Percentiles rank a stretch among this genome's conserved stretches.
Conservation (phyloP, 106 monocot genomes). For the Platanthera guangdongensis region DNA sequence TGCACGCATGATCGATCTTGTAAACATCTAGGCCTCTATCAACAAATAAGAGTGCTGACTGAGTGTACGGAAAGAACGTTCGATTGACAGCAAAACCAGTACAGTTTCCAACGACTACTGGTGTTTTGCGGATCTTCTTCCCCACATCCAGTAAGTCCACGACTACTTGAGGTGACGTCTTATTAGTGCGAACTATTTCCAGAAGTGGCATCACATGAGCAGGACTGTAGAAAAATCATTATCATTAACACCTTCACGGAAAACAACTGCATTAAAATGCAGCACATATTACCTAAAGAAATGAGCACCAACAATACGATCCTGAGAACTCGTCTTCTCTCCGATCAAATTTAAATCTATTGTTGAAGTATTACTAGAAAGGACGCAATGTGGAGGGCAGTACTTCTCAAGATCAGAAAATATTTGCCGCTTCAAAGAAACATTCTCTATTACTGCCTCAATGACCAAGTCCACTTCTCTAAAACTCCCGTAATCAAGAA, state of each 20-base stretch:
- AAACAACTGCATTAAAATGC: constrained; percentile 19
- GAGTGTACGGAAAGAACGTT: constrained; percentile 98
- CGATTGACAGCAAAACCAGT: constrained; percentile 98
- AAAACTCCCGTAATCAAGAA: constrained; percentile 26
- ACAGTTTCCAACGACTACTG: constrained; percentile 89
- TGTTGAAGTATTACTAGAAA: constrained; percentile 29
- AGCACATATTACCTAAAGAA: constrained; percentile 38
- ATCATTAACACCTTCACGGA: constrained; percentile 2
- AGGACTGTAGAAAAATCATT: constrained; percentile 42
- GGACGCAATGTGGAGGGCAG: constrained; percentile 25
- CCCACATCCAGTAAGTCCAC: constrained; percentile 87
- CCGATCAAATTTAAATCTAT: constrained; percentile 33
- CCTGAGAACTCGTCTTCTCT: constrained; percentile 20
- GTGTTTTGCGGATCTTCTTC: constrained; percentile 89
- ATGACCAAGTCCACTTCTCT: constrained; percentile 36
- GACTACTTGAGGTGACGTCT: constrained; percentile 84
- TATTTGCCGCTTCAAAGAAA: constrained; percentile 84
- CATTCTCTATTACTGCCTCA: constrained; percentile 82
- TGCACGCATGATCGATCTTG: constrained; percentile 62
- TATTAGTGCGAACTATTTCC: constrained; percentile 86
- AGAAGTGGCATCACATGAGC: constrained; percentile 98
- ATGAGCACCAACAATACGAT: constrained; percentile 33
- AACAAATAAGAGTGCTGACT: constrained; percentile 72
- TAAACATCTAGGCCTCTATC: constrained; percentile 90
- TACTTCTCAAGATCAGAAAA: constrained; percentile 53